These are phyloP conservation scores for Candida ascalaphidarum DNA, from an alignment of 805 yeast species.

Conservation along the genomic window DNA sequence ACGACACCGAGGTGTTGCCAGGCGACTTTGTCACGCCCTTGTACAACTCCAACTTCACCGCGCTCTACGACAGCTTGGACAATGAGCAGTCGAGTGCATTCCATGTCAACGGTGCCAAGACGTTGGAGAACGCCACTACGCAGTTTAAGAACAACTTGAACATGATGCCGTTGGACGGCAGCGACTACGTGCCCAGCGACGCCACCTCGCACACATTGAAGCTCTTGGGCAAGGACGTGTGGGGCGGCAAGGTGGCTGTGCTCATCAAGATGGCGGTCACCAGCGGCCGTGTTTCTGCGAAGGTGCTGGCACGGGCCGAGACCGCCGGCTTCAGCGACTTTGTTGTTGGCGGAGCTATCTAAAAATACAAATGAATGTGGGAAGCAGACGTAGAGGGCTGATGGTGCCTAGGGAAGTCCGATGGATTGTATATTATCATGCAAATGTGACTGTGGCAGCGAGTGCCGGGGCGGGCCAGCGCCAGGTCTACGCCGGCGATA, in stretches of 20 bases:
- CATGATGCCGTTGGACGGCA: slow-evolving; percentile 59
- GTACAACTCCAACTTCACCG: slow-evolving; percentile 67
- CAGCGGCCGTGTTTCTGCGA: slow-evolving; percentile 53
- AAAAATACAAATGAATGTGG: too few relatives aligned
- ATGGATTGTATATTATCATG: too few relatives aligned
- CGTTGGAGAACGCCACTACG: slow-evolving; percentile 35
- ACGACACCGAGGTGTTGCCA: slow-evolving; percentile 60
- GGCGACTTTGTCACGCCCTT: slow-evolving; percentile 81
- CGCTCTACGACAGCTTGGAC: slow-evolving; percentile 64
- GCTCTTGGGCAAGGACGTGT: slow-evolving; percentile 70
- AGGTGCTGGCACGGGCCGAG: slow-evolving; percentile 43
- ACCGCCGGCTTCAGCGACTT: slow-evolving; percentile 25
- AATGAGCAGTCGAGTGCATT: slow-evolving; percentile 56
- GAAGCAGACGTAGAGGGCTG: too few relatives aligned
- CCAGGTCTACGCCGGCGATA: too few relatives aligned
- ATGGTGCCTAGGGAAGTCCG: too few relatives aligned
- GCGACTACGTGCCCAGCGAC: slow-evolving; percentile 55
- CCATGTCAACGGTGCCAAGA: slow-evolving; percentile 42
- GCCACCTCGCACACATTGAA: slow-evolving; percentile 65
- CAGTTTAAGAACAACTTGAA: slow-evolving; percentile 43
- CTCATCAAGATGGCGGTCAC: slow-evolving; percentile 41
- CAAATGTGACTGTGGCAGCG: too few relatives aligned
- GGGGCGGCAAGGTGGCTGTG: slow-evolving; percentile 49
- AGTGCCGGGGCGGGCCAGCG: too few relatives aligned
- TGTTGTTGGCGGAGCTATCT: too few relatives aligned